Conservation (phyloP, 176 grass and related monocot species). For the Cenchrus purpureus region DNA sequence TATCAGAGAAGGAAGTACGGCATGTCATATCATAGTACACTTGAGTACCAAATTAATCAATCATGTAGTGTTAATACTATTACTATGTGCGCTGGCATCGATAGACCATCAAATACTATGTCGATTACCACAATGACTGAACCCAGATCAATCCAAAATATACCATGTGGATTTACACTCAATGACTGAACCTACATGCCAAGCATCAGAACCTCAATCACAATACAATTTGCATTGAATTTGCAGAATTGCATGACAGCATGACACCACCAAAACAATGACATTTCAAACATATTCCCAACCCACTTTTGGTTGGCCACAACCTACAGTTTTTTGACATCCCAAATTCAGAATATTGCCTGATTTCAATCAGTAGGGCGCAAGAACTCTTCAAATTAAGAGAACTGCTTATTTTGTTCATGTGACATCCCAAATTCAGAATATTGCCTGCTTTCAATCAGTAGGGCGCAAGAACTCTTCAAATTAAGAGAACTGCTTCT, state of each 20-base stretch:
- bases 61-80: neutral
- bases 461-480: neutral
- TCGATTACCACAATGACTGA: neutral
- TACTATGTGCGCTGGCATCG: neutral
- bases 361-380: neutral
- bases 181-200: constrained; percentile 18
- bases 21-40: neutral
- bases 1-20: neutral
- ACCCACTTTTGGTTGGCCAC: neutral
- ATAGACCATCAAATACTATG: neutral
- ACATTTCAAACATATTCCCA: neutral
- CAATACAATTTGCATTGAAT: neutral
- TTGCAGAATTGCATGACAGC: neutral
- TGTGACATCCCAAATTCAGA: neutral
- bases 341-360: neutral
- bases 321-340: neutral
- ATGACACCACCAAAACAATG: neutral
- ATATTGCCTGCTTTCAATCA: neutral
- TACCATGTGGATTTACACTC: neutral
- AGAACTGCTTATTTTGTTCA: no score
- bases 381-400: neutral
- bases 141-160: neutral
- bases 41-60: neutral
- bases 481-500: neutral
- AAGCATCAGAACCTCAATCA: constrained; percentile 3